Percentiles rank a stretch among this genome's conserved stretches.
These are phyloP conservation scores for Rhododendron henanense DNA, from an alignment of 148 eudicot species.

Conservation along the genomic window DNA sequence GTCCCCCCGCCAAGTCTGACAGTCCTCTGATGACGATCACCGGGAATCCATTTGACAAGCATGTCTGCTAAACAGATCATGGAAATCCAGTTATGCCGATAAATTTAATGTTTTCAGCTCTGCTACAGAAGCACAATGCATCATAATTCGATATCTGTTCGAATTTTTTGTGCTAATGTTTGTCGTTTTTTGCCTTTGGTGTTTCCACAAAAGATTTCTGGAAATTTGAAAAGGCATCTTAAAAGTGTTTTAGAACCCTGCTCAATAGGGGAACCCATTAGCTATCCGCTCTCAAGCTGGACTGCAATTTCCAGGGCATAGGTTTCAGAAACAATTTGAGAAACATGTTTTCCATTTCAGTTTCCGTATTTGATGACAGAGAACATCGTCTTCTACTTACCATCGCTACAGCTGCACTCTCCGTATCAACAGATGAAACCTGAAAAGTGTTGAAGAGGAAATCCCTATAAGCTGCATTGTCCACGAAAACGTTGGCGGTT, in stretches of 20 bases:
- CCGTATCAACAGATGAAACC: constrained; percentile 23
- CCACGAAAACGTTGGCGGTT: constrained; percentile 22
- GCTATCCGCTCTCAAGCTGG: neutral
- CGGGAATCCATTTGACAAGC: constrained; percentile 22
- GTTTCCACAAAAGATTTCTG: no score
- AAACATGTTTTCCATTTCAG: neutral
- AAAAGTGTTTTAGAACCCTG: neutral
- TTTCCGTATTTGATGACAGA: neutral
- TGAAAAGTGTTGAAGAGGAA: constrained; percentile 22
- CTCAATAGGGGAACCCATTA: neutral
- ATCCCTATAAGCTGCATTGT: constrained; percentile 28
- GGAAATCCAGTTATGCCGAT: neutral
- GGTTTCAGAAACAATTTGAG: neutral
- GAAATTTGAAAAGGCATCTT: neutral
- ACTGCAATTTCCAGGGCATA: neutral
- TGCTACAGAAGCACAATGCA: neutral
- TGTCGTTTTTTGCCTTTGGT: no score
- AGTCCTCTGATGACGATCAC: constrained; percentile 23
- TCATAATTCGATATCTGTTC: neutral
- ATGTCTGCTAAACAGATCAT: constrained; percentile 7
- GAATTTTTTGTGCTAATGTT: neutral
- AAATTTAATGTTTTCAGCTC: neutral
- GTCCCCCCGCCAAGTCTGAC: constrained; percentile 29
- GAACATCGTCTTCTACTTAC: neutral
- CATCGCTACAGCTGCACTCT: constrained; percentile 29